Percentiles rank a stretch among this genome's conserved stretches.
These are phyloP conservation scores for Porcisia hertigi DNA, from an alignment of 208 protist genomes.

Conservation along the genomic window DNA sequence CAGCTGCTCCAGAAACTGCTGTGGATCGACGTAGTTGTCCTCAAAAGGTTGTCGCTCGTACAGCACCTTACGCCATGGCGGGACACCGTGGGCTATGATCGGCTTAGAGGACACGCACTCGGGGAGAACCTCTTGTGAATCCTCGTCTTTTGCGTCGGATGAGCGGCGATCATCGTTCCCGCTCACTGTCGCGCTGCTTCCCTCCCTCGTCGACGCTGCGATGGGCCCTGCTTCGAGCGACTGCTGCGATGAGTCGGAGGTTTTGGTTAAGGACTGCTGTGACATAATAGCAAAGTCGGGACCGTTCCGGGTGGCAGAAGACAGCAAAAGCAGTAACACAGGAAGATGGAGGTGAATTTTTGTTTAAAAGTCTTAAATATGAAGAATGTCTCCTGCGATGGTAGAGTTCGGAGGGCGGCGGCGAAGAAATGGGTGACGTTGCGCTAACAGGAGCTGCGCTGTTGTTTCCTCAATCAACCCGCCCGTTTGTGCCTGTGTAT, in stretches of 20 bases:
- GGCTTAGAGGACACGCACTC: conserved; percentile 13
- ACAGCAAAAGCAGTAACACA: not conserved
- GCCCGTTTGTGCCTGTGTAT: not conserved
- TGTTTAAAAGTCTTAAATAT: not conserved
- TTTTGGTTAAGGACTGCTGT: conserved; percentile 7
- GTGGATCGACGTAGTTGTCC: conserved; percentile 90
- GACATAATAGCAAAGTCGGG: conserved; percentile 1
- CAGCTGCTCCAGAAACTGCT: conserved; percentile 82
- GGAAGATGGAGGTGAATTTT: not conserved
- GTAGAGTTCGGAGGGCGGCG: not conserved
- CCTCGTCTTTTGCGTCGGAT: not conserved
- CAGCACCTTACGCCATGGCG: conserved; percentile 78
- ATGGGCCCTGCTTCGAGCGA: conserved; percentile 4
- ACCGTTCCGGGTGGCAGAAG: too few species aligned
- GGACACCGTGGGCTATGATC: not conserved
- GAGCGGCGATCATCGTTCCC: not conserved
- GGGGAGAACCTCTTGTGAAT: not conserved
- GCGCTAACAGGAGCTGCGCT: not conserved
- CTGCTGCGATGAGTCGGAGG: conserved; percentile 20
- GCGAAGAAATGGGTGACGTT: not conserved
- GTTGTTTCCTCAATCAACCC: not conserved
- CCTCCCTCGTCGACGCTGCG: conserved; percentile 7
- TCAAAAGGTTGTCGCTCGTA: conserved; percentile 88
- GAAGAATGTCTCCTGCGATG: not conserved
- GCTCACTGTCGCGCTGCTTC: not conserved